These are phyloP conservation scores for Eimeria necatrix DNA, from an alignment of 169 alveolate species.

Conservation along the genomic window DNA sequence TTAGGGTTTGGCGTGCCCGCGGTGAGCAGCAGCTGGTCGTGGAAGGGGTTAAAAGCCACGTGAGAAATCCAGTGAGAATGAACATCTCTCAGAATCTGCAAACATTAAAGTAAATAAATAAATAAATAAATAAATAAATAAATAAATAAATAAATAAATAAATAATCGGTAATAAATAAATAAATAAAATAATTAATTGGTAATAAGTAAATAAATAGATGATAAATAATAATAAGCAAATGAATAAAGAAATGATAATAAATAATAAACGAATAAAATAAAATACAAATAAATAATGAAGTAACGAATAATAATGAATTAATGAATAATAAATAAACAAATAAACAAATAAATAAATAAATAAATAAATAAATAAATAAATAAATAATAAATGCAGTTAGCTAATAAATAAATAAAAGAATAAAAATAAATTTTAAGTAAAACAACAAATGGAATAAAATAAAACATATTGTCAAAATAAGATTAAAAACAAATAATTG, in stretches of 20 bases:
- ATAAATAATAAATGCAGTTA: too few relatives aligned
- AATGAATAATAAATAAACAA: background rate
- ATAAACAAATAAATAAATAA: background rate
- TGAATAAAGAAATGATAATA: too few relatives aligned
- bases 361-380: background rate
- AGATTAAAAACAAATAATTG: background rate
- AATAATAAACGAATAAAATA: background rate
- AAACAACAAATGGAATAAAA: background rate
- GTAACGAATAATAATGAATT: background rate
- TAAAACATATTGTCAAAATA: background rate
- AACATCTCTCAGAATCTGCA: conserved; percentile 80
- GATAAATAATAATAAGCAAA: too few relatives aligned
- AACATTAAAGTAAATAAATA: background rate
- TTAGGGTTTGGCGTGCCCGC: conserved; percentile 86
- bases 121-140: background rate
- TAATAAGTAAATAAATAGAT: too few relatives aligned
- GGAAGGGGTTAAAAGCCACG: conserved; percentile 90
- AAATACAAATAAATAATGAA: background rate
- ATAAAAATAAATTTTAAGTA: too few relatives aligned
- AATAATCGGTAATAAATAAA: too few relatives aligned
- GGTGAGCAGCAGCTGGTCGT: conserved; percentile 94
- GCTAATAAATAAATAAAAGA: too few relatives aligned
- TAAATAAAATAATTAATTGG: too few relatives aligned
- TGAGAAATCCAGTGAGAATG: conserved; percentile 94
- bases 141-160: background rate